Percentiles rank a stretch among this genome's conserved stretches.
These are phyloP conservation scores for Monosporascus ibericus DNA, from an alignment of 2,329 filamentous ascomycete species.

Conservation along the genomic window DNA sequence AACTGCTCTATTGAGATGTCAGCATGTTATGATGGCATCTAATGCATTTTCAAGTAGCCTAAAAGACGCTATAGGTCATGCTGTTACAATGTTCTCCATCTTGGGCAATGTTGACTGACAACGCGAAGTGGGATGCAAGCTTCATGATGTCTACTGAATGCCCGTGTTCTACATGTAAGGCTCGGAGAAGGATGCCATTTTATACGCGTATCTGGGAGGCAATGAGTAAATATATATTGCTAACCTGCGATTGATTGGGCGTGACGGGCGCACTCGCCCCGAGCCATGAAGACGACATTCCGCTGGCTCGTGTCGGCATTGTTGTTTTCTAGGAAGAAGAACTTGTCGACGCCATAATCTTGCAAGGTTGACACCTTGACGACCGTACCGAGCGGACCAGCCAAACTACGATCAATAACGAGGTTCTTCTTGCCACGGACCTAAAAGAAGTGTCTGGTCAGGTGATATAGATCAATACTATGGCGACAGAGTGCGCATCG, in stretches of 20 bases:
- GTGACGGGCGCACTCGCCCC: constrained; percentile 81
- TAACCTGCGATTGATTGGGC: constrained; percentile 84
- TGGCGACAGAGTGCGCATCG: neutral
- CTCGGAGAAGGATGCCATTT: neutral
- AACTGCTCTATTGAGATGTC: constrained; percentile 71
- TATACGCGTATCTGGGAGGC: constrained; percentile 1
- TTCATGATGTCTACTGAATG: constrained; percentile 11
- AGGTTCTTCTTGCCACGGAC: constrained; percentile 98
- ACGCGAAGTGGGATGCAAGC: constrained; percentile 36
- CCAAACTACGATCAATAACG: constrained; percentile 84
- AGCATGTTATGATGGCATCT: constrained; percentile 52
- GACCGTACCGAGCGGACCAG: constrained; percentile 82
- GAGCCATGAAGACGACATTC: constrained; percentile 89
- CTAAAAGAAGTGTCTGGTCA: constrained; percentile 39
- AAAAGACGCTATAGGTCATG: constrained; percentile 37
- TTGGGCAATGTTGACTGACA: constrained; percentile 50
- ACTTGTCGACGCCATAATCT: constrained; percentile 96
- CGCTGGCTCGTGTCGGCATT: constrained; percentile 92
- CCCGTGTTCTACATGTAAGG: neutral
- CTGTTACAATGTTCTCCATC: constrained; percentile 29
- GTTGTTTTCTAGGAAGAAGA: constrained; percentile 92
- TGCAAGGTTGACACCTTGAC: constrained; percentile 94
- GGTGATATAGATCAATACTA: constrained; percentile 9
- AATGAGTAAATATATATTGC: constrained; percentile 23
- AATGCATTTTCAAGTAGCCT: constrained; percentile 22